A percentile compares a stretch with the other conserved stretches of the same genome.
phyloP scores from a whole-genome alignment of 768 basidiomycete species.

The Pholiota conissans region DNA sequence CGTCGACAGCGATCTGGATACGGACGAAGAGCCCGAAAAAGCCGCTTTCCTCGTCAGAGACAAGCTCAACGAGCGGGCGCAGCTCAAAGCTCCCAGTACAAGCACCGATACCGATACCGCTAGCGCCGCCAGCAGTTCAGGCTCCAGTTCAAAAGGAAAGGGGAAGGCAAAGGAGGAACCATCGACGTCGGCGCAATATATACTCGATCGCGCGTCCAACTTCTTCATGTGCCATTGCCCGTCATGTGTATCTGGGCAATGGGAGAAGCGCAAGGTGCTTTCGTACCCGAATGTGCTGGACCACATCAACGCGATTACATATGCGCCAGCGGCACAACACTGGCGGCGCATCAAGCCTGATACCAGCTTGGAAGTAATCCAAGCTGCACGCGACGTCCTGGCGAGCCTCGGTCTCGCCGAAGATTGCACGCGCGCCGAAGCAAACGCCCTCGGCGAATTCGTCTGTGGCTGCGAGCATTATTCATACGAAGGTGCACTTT shows the following conservation, averaged over 20 bases:
- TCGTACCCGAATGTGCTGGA: neutral
- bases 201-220: neutral
- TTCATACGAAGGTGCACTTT: neutral
- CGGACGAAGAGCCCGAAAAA: neutral
- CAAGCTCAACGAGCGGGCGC: neutral
- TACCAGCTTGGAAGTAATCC: neutral
- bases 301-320: neutral
- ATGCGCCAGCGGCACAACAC: neutral
- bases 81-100: neutral
- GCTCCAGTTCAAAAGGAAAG: neutral
- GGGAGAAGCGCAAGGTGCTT: neutral
- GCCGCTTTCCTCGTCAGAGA: neutral
- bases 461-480: slow-evolving; percentile 1
- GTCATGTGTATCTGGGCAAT: neutral
- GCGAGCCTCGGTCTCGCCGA: neutral
- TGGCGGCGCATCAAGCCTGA: neutral
- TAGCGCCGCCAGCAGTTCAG: too few species aligned
- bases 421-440: neutral
- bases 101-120: neutral
- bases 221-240: slow-evolving; percentile 1
- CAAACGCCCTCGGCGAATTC: neutral
- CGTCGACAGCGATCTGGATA: neutral
- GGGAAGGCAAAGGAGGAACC: neutral
- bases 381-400: neutral
- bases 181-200: neutral